Percentiles rank a stretch among this genome's conserved stretches.
phyloP scores from a whole-genome alignment of 805 yeast species.

The Limtongia smithiae region DNA sequence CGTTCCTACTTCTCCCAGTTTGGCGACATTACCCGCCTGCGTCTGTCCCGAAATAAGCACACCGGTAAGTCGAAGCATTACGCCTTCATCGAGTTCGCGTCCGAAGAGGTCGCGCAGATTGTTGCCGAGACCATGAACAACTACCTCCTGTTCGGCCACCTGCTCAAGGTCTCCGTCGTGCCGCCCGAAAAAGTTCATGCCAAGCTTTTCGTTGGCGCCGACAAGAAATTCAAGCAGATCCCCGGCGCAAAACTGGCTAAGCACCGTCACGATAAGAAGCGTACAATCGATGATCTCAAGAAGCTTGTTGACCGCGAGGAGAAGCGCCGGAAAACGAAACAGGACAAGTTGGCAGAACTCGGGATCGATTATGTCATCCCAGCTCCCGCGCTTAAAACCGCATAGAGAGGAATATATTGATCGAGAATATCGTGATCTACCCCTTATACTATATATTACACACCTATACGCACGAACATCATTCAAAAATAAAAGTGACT shows the following conservation, averaged over 20 bases:
- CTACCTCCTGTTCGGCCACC: constrained; percentile 82
- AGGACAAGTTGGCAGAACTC: constrained; percentile 48
- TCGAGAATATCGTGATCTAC: no score
- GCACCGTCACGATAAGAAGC: constrained; percentile 54
- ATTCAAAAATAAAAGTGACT: no score
- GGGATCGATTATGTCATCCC: constrained; percentile 52
- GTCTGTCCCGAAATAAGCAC: constrained; percentile 82
- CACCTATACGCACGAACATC: no score
- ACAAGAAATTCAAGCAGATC: constrained; percentile 51
- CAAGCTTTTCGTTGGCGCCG: constrained; percentile 57
- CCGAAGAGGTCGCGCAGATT: constrained; percentile 70
- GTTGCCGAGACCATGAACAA: constrained; percentile 97
- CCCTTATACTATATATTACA: no score
- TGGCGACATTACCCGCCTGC: constrained; percentile 74
- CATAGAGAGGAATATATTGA: neutral
- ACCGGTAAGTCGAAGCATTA: constrained; percentile 89
- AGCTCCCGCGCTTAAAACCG: constrained; percentile 7
- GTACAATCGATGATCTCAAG: constrained; percentile 55
- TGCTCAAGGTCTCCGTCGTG: constrained; percentile 66
- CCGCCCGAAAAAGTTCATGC: constrained; percentile 41
- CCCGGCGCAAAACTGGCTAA: constrained; percentile 58
- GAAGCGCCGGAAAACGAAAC: constrained; percentile 44
- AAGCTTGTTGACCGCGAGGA: constrained; percentile 48
- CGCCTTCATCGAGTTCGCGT: constrained; percentile 81
- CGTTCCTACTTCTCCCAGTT: constrained; percentile 82